Evolutionary conservation across 805 yeast genomes (phyloP), one percentile per base, ranked within the genome.

Genomic region (Blastobotrys attinorum): DNA sequence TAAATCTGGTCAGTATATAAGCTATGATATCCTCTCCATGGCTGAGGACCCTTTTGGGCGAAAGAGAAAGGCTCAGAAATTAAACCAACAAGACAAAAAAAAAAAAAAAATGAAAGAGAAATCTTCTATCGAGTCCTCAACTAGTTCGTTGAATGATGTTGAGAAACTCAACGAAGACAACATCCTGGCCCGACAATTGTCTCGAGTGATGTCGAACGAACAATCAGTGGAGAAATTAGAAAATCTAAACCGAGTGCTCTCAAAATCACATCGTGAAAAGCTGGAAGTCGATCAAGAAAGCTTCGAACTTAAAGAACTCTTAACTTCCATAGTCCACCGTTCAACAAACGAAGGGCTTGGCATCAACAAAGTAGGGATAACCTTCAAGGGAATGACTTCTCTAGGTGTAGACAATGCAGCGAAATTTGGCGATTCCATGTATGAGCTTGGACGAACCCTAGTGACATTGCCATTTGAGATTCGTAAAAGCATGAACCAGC

Each of bases 221-320:
- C 60, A 61, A 7, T 66, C 69, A 43, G 55, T 63, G 4, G 61
- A 61, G 32, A 67, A 65, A 53, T 58, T 74, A 44, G 75, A 68
- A 50, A 63, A 75, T 15, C 59, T 74, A 47, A 72, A 77, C 3
- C 69, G 76, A 60, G 69, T 67, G 34, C 52, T 74, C 32, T 72
- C 77, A 8, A 69, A 75, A 13, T 69, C 69, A 55, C 70, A 75
- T 20, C 68, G 69, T n/a, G 4, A 25, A 3, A 17, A 21, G 13
- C 22, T 37, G 4, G 21, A 5, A 22, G 18, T 22, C 11, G 16
- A 22, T n/a, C 18, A 4, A 4, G 20, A n/a, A 3, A 10, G n/a
- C n/a, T 13, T 22, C 18, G n/a, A 25, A 16, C 25, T 22, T 13
- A n/a, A 23, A 15, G 31, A 23, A 22, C 18, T 22, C 4, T n/a